Base-by-base conservation (phyloP, 148 eudicot genomes). In the Drosera capensis region DNA sequence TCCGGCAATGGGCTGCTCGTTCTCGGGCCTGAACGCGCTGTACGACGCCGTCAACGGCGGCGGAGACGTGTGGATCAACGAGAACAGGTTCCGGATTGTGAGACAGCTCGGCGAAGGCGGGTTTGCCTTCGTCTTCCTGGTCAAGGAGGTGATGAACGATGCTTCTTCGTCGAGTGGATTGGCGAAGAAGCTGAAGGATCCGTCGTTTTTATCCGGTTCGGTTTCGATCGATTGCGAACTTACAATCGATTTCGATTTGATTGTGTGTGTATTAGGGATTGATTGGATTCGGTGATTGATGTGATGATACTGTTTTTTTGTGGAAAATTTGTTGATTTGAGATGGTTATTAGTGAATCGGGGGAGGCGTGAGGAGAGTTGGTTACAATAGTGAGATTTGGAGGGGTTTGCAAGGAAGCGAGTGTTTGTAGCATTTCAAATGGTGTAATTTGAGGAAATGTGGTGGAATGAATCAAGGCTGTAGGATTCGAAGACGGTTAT, bases 41-140 rank as follows among this genome's bases (percentile, higher is more conserved):
- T 90, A 85, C 69, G 99, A 81, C 55, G 80, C 88, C 23, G 82
- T 72, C 8, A 75, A 79, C 56, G 86, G 86, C 0, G 90, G 80
- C 13, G 95, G 86, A 2, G 99, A 90, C 56, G 94, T 90, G 28
- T 90, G 99, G 99, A 90, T 90, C 80, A 90, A 90, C 23, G 88
- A 90, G 36, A 85, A 78, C 56, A 66, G 95, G 25, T 85, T 85
- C 68, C 66, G 65, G 68, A 56, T 90, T 43, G 40, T 81, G 0
- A 61, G 88, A 49, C 93, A 85, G 66, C 80, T 90, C 18, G 99
- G 94, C 26, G 99, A 90, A 65, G 99, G 95, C 49, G 99, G 94
- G 13, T 85, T 92, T 28, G 94, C 99, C 47, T 81, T 46, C 37
- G 99, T 92, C 7, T 92, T 29, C 54, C 79, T 92, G 55, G 99